These are phyloP conservation scores for Ceriops zippeliana DNA, from an alignment of 345 rosid genomes.

Conservation along the genomic window DNA sequence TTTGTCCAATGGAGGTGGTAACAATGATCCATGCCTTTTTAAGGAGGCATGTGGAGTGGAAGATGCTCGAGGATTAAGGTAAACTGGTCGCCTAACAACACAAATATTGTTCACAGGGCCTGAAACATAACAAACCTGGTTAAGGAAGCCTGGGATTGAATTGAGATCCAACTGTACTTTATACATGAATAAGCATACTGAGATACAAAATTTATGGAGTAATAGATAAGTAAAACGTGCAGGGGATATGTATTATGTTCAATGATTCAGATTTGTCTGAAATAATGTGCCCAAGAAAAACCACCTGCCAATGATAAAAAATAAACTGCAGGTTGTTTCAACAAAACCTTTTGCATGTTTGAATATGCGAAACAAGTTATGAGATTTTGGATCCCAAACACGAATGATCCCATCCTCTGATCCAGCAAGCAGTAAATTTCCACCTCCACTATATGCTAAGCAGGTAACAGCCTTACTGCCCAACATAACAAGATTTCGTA, in stretches of 20 bases:
- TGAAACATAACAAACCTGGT: constrained; percentile 12
- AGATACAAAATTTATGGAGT: no score
- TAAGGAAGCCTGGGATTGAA: background rate
- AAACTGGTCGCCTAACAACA: constrained; percentile 43
- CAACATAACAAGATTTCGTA: background rate
- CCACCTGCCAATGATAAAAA: background rate
- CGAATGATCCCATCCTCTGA: constrained; percentile 75
- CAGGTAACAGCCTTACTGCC: constrained; percentile 72
- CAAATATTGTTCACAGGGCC: constrained; percentile 72
- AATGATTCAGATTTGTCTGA: background rate
- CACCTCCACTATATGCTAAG: constrained; percentile 53
- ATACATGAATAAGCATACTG: background rate
- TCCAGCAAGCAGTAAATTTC: constrained; percentile 66
- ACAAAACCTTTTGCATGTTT: constrained; percentile 59
- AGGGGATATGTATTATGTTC: background rate
- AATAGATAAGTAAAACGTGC: background rate
- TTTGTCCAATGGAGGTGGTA: constrained; percentile 67
- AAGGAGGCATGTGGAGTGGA: constrained; percentile 37
- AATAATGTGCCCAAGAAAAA: background rate
- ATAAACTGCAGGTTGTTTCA: constrained; percentile 3
- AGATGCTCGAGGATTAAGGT: constrained; percentile 14
- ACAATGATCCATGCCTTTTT: constrained; percentile 43
- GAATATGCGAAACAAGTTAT: constrained; percentile 46
- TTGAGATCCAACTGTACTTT: background rate
- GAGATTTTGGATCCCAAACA: constrained; percentile 57